Evolutionary conservation across 2,329 filamentous ascomycete genomes (phyloP).

Genomic region (Colletotrichum spinosum): DNA sequence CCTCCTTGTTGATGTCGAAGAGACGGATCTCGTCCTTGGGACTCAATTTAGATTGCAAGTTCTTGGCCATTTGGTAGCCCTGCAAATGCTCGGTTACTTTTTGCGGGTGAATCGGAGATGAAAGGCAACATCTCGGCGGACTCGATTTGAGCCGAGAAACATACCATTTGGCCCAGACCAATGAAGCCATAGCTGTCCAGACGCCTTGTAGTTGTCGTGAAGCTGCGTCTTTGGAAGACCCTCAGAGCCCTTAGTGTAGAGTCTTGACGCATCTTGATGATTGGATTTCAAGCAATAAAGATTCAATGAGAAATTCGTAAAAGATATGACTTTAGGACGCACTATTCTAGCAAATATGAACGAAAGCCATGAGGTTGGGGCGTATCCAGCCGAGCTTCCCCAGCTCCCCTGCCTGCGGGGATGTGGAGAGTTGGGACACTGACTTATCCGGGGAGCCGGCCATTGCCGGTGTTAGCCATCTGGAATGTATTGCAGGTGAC

Average conservation of each 20-base stretch:
- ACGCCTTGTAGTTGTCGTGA: conserved; percentile 60
- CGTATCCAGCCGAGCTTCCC: conserved; percentile 20
- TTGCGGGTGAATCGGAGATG: background rate
- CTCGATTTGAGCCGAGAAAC: conserved; percentile 29
- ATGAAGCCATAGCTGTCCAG: conserved; percentile 69
- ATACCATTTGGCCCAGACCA: conserved; percentile 71
- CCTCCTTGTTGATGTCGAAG: conserved; percentile 67
- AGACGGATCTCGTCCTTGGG: conserved; percentile 63
- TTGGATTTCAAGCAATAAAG: conserved; percentile 40
- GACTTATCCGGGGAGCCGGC: conserved; percentile 46
- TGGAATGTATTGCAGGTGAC: conserved; percentile 6
- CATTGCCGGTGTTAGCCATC: conserved; percentile 49
- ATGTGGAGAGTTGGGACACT: conserved; percentile 11
- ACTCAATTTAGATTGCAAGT: conserved; percentile 67
- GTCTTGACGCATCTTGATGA: conserved; percentile 17
- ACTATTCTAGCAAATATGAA: too few relatives aligned
- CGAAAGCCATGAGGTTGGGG: background rate
- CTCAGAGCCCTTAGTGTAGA: conserved; percentile 41
- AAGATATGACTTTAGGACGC: too few relatives aligned
- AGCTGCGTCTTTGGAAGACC: conserved; percentile 57
- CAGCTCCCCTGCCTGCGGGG: conserved; percentile 14
- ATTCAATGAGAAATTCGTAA: background rate
- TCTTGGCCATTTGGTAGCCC: conserved; percentile 74
- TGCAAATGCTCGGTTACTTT: conserved; percentile 40
- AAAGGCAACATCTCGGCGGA: background rate